phyloP scores from a whole-genome alignment of 441 rosid species.

The Adansonia gregorii region DNA sequence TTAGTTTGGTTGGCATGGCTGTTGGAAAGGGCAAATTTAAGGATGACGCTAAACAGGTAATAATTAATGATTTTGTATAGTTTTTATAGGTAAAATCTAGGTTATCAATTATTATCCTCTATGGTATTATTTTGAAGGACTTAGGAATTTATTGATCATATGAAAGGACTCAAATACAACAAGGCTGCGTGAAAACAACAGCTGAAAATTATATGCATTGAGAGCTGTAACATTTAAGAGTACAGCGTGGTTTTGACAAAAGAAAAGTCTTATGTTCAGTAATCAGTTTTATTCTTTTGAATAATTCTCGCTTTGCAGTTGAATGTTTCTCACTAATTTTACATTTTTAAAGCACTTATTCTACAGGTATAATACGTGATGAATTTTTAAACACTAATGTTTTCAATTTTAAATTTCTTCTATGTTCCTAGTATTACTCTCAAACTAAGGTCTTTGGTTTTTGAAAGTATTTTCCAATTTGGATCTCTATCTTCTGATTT shows the following conservation, averaged over 20 bases:
- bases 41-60: constrained; percentile 57
- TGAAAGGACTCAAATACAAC: constrained; percentile 10
- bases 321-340: background rate
- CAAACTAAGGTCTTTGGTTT: background rate
- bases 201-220: background rate
- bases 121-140: background rate
- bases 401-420: background rate
- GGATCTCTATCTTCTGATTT: background rate
- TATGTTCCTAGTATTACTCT: background rate
- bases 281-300: background rate
- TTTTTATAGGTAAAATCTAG: background rate
- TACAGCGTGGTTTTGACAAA: background rate
- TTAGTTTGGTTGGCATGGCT: constrained; percentile 56
- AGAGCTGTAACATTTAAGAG: background rate
- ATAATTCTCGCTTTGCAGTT: background rate
- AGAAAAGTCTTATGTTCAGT: background rate
- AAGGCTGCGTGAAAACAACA: background rate
- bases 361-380: background rate
- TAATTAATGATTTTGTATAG: constrained; percentile 10
- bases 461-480: background rate
- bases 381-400: background rate
- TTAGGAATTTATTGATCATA: background rate
- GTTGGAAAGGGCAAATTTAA: constrained; percentile 56
- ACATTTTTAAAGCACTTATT: background rate
- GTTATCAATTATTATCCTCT: constrained; percentile 5